These are phyloP conservation scores for Tilletia caries DNA, from an alignment of 1,284 basidiomycete genomes.

Conservation along the genomic window DNA sequence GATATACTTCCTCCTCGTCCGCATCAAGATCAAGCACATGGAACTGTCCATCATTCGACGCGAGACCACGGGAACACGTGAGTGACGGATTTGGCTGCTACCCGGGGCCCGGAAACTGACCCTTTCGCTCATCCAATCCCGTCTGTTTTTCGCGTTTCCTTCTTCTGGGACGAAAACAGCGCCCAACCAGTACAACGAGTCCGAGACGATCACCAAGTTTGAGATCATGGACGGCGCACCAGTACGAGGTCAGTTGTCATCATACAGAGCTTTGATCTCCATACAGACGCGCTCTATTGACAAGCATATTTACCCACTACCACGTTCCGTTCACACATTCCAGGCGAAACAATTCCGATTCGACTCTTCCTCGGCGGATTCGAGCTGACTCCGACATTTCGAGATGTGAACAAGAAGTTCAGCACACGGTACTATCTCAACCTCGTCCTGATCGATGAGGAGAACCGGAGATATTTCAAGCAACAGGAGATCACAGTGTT, in stretches of 20 bases:
- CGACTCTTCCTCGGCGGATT: slow-evolving; percentile 96
- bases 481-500: slow-evolving; percentile 53
- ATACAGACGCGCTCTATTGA: not conserved
- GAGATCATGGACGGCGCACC: slow-evolving; percentile 75
- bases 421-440: slow-evolving; percentile 85
- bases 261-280: not conserved
- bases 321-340: no score
- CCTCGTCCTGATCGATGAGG: slow-evolving; percentile 93
- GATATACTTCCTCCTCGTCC: slow-evolving; percentile 95
- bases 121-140: not conserved
- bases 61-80: slow-evolving; percentile 75
- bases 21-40: slow-evolving; percentile 99
- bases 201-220: slow-evolving; percentile 98
- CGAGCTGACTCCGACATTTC: slow-evolving; percentile 95
- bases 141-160: not conserved
- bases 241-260: slow-evolving; percentile 68
- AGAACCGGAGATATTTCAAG: slow-evolving; percentile 92
- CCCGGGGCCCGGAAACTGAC: not conserved
- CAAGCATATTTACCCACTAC: no score
- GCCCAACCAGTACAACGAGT: slow-evolving; percentile 98
- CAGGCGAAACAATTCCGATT: slow-evolving; percentile 96
- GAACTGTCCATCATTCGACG: slow-evolving; percentile 95
- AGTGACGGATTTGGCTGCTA: not conserved
- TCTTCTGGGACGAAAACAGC: slow-evolving; percentile 29
- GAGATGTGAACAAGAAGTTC: slow-evolving; percentile 99